Evolutionary conservation across 768 basidiomycete genomes (phyloP).

Genomic region (Trichaptum fuscoviolaceum): DNA sequence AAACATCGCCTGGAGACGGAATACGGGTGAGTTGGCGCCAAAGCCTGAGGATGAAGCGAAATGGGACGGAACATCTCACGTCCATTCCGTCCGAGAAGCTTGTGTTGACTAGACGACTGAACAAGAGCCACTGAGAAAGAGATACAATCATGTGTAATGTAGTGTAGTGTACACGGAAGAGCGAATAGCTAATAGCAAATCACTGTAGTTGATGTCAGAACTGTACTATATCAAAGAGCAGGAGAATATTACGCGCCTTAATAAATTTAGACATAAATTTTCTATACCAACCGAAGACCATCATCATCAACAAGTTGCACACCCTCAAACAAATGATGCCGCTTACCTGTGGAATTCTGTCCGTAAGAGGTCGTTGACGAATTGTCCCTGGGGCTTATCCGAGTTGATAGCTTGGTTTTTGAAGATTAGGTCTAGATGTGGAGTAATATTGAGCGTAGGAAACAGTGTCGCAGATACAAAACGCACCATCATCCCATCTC

Average conservation of each 20-base stretch:
- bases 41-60: not conserved
- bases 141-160: not conserved
- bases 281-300: conserved; percentile 32
- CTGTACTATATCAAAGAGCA: not conserved
- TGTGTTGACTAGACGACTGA: not conserved
- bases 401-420: conserved; percentile 89
- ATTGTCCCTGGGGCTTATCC: conserved; percentile 60
- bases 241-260: conserved; percentile 44
- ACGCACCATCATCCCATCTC: conserved; percentile 88
- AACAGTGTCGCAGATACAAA: conserved; percentile 8
- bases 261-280: conserved; percentile 93
- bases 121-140: not conserved
- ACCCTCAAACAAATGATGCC: not conserved
- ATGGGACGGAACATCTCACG: not conserved
- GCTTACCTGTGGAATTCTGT: conserved; percentile 91
- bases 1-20: not conserved
- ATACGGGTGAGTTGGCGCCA: too few species aligned
- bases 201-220: conserved; percentile 5
- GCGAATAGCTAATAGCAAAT: conserved; percentile 8
- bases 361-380: conserved; percentile 92
- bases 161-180: conserved; percentile 7
- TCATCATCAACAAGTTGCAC: conserved; percentile 10
- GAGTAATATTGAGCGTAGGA: conserved; percentile 12
- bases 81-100: not conserved
- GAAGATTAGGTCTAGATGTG: conserved; percentile 80